Conservation (phyloP, 208 protist species). For the Wallacemonas rigidus region DNA sequence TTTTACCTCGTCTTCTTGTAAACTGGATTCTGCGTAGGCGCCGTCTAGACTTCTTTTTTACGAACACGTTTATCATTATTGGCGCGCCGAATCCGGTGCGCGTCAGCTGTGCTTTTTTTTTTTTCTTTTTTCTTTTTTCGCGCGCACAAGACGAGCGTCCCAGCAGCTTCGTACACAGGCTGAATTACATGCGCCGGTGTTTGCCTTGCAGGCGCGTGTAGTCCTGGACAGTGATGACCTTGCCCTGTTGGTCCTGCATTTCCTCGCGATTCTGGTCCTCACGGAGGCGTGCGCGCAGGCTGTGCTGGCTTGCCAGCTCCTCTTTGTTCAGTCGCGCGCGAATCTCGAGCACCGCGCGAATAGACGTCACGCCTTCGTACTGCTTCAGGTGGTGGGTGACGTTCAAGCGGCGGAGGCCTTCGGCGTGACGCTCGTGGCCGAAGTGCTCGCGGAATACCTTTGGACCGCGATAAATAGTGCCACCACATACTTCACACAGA, state of each 20-base stretch:
- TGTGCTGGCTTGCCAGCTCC: slow-evolving; percentile 17
- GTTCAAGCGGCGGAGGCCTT: slow-evolving; percentile 77
- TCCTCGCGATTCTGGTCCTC: slow-evolving; percentile 82
- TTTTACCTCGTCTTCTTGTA: too few relatives aligned
- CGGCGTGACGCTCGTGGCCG: slow-evolving; percentile 74
- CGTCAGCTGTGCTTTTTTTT: too few relatives aligned
- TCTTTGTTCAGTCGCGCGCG: slow-evolving; percentile 41
- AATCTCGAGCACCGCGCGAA: slow-evolving; percentile 79
- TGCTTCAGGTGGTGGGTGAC: slow-evolving; percentile 68
- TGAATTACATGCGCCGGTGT: slow-evolving; percentile 3
- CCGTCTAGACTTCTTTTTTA: too few relatives aligned
- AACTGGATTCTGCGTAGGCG: too few relatives aligned
- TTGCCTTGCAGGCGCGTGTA: slow-evolving; percentile 60
- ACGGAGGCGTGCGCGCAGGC: slow-evolving; percentile 61
- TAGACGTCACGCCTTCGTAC: slow-evolving; percentile 78
- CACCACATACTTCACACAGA: slow-evolving; percentile 85
- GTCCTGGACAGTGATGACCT: slow-evolving; percentile 70
- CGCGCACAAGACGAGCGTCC: too few relatives aligned
- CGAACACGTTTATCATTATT: too few relatives aligned
- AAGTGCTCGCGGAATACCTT: slow-evolving; percentile 90
- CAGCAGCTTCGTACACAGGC: too few relatives aligned
- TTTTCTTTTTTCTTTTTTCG: too few relatives aligned
- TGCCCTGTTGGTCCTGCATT: slow-evolving; percentile 79
- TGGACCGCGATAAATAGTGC: slow-evolving; percentile 83
- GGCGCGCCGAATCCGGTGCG: too few relatives aligned